A percentile compares a stretch with the other conserved stretches of the same genome.
phyloP scores from a whole-genome alignment of 2,329 filamentous ascomycete genomes.

The Mycogone perniciosa region DNA sequence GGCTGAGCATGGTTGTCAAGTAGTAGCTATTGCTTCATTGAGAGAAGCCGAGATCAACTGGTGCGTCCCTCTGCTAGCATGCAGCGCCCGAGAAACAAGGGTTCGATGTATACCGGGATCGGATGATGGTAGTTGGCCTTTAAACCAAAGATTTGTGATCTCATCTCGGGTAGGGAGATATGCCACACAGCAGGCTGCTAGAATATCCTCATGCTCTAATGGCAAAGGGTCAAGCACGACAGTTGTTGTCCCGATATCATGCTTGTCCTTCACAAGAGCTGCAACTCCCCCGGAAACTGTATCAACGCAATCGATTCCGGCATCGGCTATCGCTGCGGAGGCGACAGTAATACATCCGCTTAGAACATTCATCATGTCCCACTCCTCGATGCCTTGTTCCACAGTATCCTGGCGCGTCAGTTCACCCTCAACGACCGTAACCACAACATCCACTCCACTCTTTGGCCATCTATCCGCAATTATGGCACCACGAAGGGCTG shows the following conservation, averaged over 20 bases:
- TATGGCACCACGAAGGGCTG: slow-evolving; percentile 79
- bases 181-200: slow-evolving; percentile 82
- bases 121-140: slow-evolving; percentile 54
- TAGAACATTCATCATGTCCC: slow-evolving; percentile 87
- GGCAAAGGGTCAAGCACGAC: slow-evolving; percentile 77
- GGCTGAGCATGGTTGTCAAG: no score
- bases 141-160: slow-evolving; percentile 91
- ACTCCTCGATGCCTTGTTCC: slow-evolving; percentile 55
- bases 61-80: slow-evolving; percentile 34
- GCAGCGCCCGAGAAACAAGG: slow-evolving; percentile 35
- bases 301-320: slow-evolving; percentile 93
- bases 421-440: slow-evolving; percentile 90
- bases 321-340: slow-evolving; percentile 86
- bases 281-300: slow-evolving; percentile 84
- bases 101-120: slow-evolving; percentile 25
- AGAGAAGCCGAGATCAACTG: slow-evolving; percentile 28
- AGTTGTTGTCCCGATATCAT: slow-evolving; percentile 28
- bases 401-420: slow-evolving; percentile 57
- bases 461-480: slow-evolving; percentile 98
- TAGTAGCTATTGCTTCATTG: slow-evolving; percentile 25
- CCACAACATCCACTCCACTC: slow-evolving; percentile 89
- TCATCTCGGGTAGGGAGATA: slow-evolving; percentile 85
- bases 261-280: slow-evolving; percentile 54
- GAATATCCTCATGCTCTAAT: slow-evolving; percentile 68
- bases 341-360: slow-evolving; percentile 90